Base-by-base conservation (phyloP, 345 rosid genomes). In the Sonneratia caseolaris region DNA sequence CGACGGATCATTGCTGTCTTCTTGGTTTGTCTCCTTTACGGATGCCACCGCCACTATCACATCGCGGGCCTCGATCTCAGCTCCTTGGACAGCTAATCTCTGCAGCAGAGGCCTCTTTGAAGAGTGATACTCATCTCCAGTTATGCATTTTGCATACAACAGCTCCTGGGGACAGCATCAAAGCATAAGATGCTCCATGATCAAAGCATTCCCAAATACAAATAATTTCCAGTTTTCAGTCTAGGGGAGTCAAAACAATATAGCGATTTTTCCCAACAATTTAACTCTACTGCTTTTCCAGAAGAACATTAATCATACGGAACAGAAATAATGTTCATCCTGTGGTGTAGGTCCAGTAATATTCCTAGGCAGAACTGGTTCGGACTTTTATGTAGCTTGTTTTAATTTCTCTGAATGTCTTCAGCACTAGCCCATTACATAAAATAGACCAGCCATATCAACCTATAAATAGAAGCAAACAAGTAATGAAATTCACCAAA, bases 101-200 rank as follows among this genome's bases (percentile, higher is more conserved):
- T 90, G 92, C 74, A 90, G 72, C 78, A 90, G 76, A 0, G 96
- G 92, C 82, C 92, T 82, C 73, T 90, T 90, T 12, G 92, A 90
- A 38, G 84, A 82, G 76, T 90, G 92, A 69, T 86, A 90, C 79
- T 90, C 91, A 38, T 79, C 89, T 45, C 78, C 85, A 35, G 91
- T 75, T 72, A 90, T 84, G 77, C 96, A 88, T 77, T 90, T 88
- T 42, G 89, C 86, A 69, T 88, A 86, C 53, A 88, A 82, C 75
- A 90, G 71, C 71, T 90, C 96, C 96, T 86, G 78, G 24, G 10
- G 70, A 11, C 35, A 45, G 47, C 36, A 61, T 10, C 35, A 61
- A 61, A 13, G 36, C 53, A 49, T 15, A 38, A 64, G 37, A 4
- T 32, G 36, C 18, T 66, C 53, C 42, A 66, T 18, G 11, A 64